Evolutionary conservation across 306 rosid species (phyloP), one percentile per base, ranked within the genome.

Genomic region (Rosa persica): DNA sequence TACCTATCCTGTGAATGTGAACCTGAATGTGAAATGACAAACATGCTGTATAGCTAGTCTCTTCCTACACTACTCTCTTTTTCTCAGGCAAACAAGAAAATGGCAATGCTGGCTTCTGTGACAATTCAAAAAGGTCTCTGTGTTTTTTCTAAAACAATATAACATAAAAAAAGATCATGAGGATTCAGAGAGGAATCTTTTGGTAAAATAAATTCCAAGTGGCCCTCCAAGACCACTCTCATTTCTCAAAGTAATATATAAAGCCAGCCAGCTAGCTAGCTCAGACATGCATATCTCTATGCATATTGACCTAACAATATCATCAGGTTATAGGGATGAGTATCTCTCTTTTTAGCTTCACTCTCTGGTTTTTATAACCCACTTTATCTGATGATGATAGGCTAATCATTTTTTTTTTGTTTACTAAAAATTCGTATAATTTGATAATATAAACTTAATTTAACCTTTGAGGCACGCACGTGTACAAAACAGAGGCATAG

Each of bases 331-430:
- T 17, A 6, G 78, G 76, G 64, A 75, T 61, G 42, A 44, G 76
- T 55, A 58, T 80, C 83, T 83, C 74, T 60, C 19, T 27, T 73
- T 47, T 84, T 30, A 75, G 69, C 42, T 36, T 36, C 73, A 64
- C 58, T 55, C 47, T 27, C 17, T 38, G 47, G 11, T 75, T 84
- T 71, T 48, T 64, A 42, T 76, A 70, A 71, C 17, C 68, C 67
- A 80, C 87, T 85, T 83, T 81, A 16, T 39, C 80, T 58, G 70
- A 72, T 76, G 43, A 82, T 87, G 73, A 82, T 84, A 73, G 75
- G 44, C 85, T 81, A 82, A 87, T 83, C 82, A 81, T 74, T 20
- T 60, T 76, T 78, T 70, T 42, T 66, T 69, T 78, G 30, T 66
- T 15, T 8, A 69, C 67, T 74, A 62, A 80, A 47, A 23, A 48